These are phyloP conservation scores for Diaporthe longicolla DNA, from an alignment of 2,329 filamentous ascomycete genomes.

Conservation along the genomic window DNA sequence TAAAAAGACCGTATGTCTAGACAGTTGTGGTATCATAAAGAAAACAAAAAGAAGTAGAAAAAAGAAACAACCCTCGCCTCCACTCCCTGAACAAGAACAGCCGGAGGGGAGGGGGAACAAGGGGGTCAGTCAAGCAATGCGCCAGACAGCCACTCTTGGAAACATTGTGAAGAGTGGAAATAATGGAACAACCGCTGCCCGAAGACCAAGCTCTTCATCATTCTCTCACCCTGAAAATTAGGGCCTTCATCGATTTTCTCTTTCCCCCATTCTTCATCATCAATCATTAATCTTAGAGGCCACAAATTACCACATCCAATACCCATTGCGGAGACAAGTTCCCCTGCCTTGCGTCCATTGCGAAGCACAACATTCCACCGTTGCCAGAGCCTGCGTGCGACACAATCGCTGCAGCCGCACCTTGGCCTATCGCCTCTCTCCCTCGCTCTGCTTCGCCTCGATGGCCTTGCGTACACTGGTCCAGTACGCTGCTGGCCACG, in stretches of 20 bases:
- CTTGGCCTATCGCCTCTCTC: constrained; percentile 2
- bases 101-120: background rate
- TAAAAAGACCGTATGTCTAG: constrained; percentile 40
- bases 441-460: constrained; percentile 48
- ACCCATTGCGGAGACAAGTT: background rate
- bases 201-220: constrained; percentile 19
- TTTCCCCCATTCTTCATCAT: constrained; percentile 16
- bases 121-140: constrained; percentile 13
- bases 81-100: too few species aligned
- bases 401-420: constrained; percentile 14
- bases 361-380: background rate
- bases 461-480: constrained; percentile 69
- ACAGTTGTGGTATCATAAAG: constrained; percentile 40
- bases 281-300: constrained; percentile 18
- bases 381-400: background rate
- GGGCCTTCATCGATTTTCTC: background rate
- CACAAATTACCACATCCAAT: constrained; percentile 10
- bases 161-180: constrained; percentile 23
- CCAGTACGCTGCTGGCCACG: constrained; percentile 75
- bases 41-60: background rate
- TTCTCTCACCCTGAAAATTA: constrained; percentile 12
- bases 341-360: background rate
- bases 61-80: background rate
- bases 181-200: constrained; percentile 37
- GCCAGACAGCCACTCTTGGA: constrained; percentile 21